phyloP scores from a whole-genome alignment of 2,329 filamentous ascomycete genomes.

The Apiospora rasikravindrae region DNA sequence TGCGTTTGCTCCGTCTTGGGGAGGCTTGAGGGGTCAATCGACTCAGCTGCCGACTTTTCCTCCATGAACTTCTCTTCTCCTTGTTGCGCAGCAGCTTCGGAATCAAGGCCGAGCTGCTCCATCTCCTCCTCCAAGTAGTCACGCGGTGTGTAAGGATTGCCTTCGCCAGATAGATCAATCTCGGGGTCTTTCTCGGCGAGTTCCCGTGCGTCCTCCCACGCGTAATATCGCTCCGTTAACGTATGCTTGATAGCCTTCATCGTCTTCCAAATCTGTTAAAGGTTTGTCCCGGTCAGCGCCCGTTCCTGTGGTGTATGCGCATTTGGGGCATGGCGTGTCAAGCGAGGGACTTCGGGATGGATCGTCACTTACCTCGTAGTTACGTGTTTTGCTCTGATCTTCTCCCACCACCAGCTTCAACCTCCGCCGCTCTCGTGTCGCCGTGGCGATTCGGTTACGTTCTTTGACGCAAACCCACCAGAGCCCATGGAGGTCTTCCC shows the following conservation, averaged over 20 bases:
- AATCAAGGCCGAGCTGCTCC: conserved; percentile 42
- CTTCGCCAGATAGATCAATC: conserved; percentile 61
- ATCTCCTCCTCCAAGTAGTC: conserved; percentile 43
- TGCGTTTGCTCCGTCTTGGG: conserved; percentile 28
- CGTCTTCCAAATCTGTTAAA: conserved; percentile 71
- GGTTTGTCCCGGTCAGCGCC: neutral
- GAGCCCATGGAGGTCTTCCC: conserved; percentile 88
- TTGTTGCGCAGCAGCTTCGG: conserved; percentile 24
- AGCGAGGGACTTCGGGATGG: neutral
- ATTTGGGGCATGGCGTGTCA: neutral
- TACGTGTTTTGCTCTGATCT: conserved; percentile 66
- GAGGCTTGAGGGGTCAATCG: conserved; percentile 30
- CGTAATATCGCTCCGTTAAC: conserved; percentile 86
- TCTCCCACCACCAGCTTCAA: conserved; percentile 76
- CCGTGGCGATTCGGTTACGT: conserved; percentile 86
- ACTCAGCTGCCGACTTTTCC: conserved; percentile 25
- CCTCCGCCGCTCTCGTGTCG: conserved; percentile 69
- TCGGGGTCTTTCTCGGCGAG: conserved; percentile 71
- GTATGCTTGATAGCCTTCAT: conserved; percentile 84
- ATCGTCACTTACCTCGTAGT: conserved; percentile 64
- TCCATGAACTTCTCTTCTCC: conserved; percentile 20
- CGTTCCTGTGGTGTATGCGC: conserved; percentile 21
- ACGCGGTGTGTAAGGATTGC: conserved; percentile 55
- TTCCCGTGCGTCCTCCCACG: conserved; percentile 78
- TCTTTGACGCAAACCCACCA: conserved; percentile 97